These are phyloP conservation scores for Diaporthe longicolla DNA, from an alignment of 2,329 filamentous ascomycete genomes.

Conservation along the genomic window DNA sequence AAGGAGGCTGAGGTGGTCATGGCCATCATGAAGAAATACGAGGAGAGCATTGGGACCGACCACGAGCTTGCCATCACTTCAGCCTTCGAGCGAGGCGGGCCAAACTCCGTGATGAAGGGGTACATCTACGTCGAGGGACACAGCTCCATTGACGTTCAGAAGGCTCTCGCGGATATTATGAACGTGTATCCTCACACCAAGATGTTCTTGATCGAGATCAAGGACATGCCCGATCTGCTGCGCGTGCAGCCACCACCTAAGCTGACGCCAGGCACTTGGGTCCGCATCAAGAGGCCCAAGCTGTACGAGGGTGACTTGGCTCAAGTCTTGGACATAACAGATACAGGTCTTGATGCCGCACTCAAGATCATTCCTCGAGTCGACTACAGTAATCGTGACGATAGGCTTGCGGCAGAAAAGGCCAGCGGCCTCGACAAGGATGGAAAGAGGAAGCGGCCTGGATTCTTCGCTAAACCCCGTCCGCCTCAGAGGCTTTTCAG, in stretches of 20 bases:
- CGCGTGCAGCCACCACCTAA: slow-evolving; percentile 89
- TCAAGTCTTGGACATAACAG: slow-evolving; percentile 91
- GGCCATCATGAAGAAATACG: slow-evolving; percentile 88
- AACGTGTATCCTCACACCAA: slow-evolving; percentile 92
- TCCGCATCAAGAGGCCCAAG: slow-evolving; percentile 83
- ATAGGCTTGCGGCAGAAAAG: slow-evolving; percentile 26
- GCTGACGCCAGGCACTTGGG: slow-evolving; percentile 90
- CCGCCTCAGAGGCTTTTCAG: slow-evolving; percentile 94
- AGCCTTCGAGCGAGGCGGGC: slow-evolving; percentile 88
- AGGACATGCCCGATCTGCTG: slow-evolving; percentile 97
- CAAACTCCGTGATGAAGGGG: slow-evolving; percentile 87
- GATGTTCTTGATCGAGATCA: slow-evolving; percentile 91
- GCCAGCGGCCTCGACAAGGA: slow-evolving; percentile 58
- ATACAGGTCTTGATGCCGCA: slow-evolving; percentile 90
- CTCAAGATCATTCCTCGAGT: slow-evolving; percentile 91
- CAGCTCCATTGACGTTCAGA: slow-evolving; percentile 86
- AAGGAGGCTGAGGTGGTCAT: slow-evolving; percentile 95
- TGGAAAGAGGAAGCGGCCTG: slow-evolving; percentile 85
- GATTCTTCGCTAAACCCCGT: slow-evolving; percentile 63
- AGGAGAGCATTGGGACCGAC: slow-evolving; percentile 83
- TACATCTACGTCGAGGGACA: slow-evolving; percentile 96
- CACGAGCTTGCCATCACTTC: slow-evolving; percentile 88
- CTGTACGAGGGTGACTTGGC: slow-evolving; percentile 92
- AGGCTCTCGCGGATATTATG: slow-evolving; percentile 85
- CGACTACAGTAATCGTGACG: slow-evolving; percentile 73